Conservation (phyloP, 1,284 basidiomycete genomes). For the Papiliotrema laurentii region DNA sequence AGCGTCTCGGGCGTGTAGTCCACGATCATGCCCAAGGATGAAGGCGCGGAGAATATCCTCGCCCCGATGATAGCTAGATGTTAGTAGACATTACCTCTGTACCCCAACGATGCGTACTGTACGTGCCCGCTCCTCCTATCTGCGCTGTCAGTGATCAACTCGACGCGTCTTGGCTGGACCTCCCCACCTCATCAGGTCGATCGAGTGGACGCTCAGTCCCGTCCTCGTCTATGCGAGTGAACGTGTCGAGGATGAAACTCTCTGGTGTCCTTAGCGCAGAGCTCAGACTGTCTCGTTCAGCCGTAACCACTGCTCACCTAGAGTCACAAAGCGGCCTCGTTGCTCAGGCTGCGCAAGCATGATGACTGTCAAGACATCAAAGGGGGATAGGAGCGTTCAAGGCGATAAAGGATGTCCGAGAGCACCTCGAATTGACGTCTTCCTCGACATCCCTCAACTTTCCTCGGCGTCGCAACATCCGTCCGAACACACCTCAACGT, state of each 20-base stretch:
- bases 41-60: constrained; percentile 36
- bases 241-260: constrained; percentile 44
- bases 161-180: not conserved
- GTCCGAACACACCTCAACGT: not conserved
- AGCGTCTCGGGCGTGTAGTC: constrained; percentile 30
- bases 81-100: not conserved
- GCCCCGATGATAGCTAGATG: constrained; percentile 39
- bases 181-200: constrained; percentile 35
- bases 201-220: constrained; percentile 27
- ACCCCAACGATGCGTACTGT: constrained; percentile 22
- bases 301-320: not conserved
- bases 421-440: not conserved
- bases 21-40: constrained; percentile 37
- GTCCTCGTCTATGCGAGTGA: constrained; percentile 30
- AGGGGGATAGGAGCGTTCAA: no score
- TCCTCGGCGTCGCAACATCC: not conserved
- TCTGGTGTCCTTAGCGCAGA: constrained; percentile 15
- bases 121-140: constrained; percentile 46
- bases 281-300: not conserved
- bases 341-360: no score
- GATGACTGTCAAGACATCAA: no score
- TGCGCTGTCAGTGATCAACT: constrained; percentile 7
- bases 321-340: not conserved
- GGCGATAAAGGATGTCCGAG: no score
- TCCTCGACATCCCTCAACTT: not conserved